These are phyloP conservation scores for Cyclostephanos tholiformis DNA, from an alignment of 108 stramenopile species.

Conservation along the genomic window DNA sequence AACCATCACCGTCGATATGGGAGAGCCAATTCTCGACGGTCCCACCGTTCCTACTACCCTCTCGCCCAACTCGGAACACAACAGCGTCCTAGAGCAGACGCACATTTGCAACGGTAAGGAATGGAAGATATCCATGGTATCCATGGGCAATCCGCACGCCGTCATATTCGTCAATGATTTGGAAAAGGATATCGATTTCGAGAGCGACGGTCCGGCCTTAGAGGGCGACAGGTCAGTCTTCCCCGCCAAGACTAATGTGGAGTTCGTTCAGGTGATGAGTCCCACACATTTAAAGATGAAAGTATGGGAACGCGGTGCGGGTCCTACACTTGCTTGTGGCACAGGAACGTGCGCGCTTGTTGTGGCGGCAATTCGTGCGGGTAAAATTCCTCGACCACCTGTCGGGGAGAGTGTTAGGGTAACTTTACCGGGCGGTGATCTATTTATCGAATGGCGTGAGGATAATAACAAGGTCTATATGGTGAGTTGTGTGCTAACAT, in stretches of 20 bases:
- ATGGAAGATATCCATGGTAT: conserved; percentile 90
- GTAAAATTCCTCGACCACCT: conserved; percentile 76
- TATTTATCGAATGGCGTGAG: conserved; percentile 92
- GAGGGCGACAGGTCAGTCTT: conserved; percentile 83
- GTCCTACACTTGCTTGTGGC: conserved; percentile 96
- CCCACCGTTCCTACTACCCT: conserved; percentile 91
- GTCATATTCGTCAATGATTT: conserved; percentile 93
- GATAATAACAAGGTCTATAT: conserved; percentile 92
- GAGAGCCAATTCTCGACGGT: conserved; percentile 84
- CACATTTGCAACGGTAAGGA: conserved; percentile 80
- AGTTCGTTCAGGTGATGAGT: conserved; percentile 93
- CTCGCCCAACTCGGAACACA: conserved; percentile 69
- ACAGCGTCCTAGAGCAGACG: conserved; percentile 86
- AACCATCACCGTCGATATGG: conserved; percentile 97
- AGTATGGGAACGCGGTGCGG: conserved; percentile 98
- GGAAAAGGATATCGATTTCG: conserved; percentile 89
- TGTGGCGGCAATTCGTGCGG: conserved; percentile 91
- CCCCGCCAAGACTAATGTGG: conserved; percentile 95
- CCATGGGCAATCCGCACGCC: conserved; percentile 98
- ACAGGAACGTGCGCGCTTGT: conserved; percentile 96
- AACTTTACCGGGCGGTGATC: conserved; percentile 90
- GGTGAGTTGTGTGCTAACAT: conserved; percentile 17
- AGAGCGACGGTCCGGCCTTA: conserved; percentile 85
- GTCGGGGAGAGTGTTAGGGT: conserved; percentile 63
- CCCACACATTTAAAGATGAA: conserved; percentile 92